Conservation (phyloP, 2,329 filamentous ascomycete genomes). For the Botrytis hyacinthi region DNA sequence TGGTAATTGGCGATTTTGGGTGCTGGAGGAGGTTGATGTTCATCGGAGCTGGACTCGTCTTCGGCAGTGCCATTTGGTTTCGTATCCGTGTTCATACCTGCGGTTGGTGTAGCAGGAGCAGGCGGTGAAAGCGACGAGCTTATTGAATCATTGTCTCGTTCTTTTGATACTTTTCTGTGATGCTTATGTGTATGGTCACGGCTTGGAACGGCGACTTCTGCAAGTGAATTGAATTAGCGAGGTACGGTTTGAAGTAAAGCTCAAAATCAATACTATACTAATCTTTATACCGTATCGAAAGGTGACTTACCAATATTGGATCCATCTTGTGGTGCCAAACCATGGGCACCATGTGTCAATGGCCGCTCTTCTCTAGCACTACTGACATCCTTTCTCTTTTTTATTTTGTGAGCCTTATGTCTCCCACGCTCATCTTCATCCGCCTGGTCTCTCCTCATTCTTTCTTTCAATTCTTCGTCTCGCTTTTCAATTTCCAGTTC, state of each 20-base stretch:
- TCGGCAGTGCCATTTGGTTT: slow-evolving; percentile 49
- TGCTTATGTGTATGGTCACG: slow-evolving; percentile 27
- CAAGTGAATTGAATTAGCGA: slow-evolving; percentile 16
- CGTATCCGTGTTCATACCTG: slow-evolving; percentile 58
- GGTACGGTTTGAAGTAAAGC: not conserved
- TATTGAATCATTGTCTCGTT: slow-evolving; percentile 48
- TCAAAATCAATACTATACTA: not conserved
- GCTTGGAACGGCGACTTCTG: slow-evolving; percentile 30
- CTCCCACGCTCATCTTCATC: slow-evolving; percentile 49
- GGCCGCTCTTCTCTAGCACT: slow-evolving; percentile 59
- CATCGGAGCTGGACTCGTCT: slow-evolving; percentile 49
- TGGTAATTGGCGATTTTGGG: slow-evolving; percentile 66
- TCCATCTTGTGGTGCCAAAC: slow-evolving; percentile 62
- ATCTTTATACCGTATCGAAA: not conserved
- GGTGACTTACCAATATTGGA: slow-evolving; percentile 52
- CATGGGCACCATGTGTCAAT: slow-evolving; percentile 60
- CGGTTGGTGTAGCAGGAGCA: slow-evolving; percentile 45
- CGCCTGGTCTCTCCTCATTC: slow-evolving; percentile 44
- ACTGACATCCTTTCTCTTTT: slow-evolving; percentile 74
- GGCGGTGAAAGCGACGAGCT: slow-evolving; percentile 61
- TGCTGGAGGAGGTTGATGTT: slow-evolving; percentile 58
- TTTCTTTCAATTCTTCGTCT: slow-evolving; percentile 45
- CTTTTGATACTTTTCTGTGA: slow-evolving; percentile 21
- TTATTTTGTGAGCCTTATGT: slow-evolving; percentile 61
- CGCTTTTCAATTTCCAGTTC: slow-evolving; percentile 48